Evolutionary conservation across 306 rosid genomes (phyloP).

Genomic region (Sesbania bispinosa): DNA sequence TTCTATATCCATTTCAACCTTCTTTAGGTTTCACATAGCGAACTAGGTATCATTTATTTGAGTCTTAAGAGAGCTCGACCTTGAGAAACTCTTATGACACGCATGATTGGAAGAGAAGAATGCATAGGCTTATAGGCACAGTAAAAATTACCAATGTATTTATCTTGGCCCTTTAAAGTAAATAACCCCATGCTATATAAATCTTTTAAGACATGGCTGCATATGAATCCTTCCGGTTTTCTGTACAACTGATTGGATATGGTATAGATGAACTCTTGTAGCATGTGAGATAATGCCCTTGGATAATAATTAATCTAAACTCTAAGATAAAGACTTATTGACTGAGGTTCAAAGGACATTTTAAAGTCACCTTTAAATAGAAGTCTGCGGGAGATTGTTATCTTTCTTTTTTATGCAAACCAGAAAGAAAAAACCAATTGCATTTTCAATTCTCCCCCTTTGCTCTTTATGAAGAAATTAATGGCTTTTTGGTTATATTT

Average conservation of each 20-base stretch:
- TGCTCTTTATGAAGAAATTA: conserved; percentile 12
- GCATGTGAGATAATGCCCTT: background rate
- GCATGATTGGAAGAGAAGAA: background rate
- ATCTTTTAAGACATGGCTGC: background rate
- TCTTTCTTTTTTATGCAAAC: background rate
- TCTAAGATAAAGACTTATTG: background rate
- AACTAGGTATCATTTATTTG: too few relatives aligned
- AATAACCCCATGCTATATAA: background rate
- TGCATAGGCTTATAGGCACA: background rate
- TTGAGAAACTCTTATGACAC: background rate
- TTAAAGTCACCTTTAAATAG: background rate
- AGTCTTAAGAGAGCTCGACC: background rate
- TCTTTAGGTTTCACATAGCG: too few relatives aligned
- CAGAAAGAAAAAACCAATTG: background rate
- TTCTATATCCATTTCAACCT: too few relatives aligned
- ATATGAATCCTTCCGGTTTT: background rate
- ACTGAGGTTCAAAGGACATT: background rate
- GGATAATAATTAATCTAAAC: background rate
- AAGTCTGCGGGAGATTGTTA: background rate
- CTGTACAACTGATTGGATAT: background rate
- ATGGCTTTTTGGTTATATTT: conserved; percentile 13
- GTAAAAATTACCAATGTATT: background rate
- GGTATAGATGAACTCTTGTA: background rate
- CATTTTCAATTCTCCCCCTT: background rate
- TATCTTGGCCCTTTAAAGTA: too few relatives aligned